phyloP scores from a whole-genome alignment of 2,329 filamentous ascomycete species.

The Graphium sp. region DNA sequence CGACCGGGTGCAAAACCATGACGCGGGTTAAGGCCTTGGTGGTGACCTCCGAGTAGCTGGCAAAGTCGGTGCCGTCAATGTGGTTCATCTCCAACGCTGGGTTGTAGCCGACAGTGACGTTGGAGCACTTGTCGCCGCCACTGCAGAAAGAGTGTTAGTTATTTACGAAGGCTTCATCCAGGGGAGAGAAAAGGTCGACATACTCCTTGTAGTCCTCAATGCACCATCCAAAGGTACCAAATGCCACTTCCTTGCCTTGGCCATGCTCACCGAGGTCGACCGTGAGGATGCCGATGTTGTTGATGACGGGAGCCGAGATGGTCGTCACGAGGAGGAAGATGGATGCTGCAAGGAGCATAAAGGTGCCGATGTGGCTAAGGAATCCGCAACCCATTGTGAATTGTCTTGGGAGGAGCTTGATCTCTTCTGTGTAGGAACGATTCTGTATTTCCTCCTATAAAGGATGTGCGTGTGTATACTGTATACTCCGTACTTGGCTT shows the following conservation, averaged over 20 bases:
- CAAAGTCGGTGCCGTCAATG: slow-evolving; percentile 21
- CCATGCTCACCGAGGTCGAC: slow-evolving; percentile 25
- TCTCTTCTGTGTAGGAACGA: too few species aligned
- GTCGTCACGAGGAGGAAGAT: slow-evolving; percentile 40
- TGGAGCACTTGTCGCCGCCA: slow-evolving; percentile 28
- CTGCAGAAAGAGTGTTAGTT: slow-evolving; percentile 5
- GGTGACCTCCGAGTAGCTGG: slow-evolving; percentile 22
- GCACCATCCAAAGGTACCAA: slow-evolving; percentile 47
- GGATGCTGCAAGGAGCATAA: slow-evolving; percentile 35
- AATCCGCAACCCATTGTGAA: slow-evolving; percentile 29
- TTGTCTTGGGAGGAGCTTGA: not conserved
- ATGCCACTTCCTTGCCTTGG: slow-evolving; percentile 21
- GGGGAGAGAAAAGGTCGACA: not conserved
- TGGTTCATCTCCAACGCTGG: slow-evolving; percentile 25
- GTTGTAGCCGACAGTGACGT: slow-evolving; percentile 35
- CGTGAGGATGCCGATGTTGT: slow-evolving; percentile 33
- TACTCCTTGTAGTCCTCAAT: too few species aligned
- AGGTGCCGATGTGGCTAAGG: slow-evolving; percentile 39
- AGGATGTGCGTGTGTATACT: too few species aligned
- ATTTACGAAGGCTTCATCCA: not conserved
- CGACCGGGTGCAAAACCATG: slow-evolving; percentile 47
- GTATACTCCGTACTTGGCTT: too few species aligned
- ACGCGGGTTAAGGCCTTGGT: slow-evolving; percentile 33
- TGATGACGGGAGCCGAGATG: slow-evolving; percentile 41
- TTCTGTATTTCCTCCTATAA: too few species aligned